Conservation (phyloP, 805 yeast genomes). For the Candida tammaniensis region DNA sequence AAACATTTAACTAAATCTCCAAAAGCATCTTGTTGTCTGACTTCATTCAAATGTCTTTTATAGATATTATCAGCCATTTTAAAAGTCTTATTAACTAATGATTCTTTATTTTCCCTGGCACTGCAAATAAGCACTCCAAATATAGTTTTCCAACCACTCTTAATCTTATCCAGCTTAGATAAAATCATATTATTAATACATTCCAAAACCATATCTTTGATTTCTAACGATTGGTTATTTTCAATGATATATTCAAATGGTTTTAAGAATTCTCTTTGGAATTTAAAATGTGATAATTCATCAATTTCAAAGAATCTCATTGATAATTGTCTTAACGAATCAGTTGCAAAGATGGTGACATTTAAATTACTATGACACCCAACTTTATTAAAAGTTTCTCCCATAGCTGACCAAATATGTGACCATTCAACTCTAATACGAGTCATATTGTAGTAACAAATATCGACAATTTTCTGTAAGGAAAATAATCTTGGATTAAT, state of each 20-base stretch:
- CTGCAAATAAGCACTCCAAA: slow-evolving; percentile 75
- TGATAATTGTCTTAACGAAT: slow-evolving; percentile 88
- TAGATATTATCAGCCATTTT: slow-evolving; percentile 61
- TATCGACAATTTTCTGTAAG: slow-evolving; percentile 92
- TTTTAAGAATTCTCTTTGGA: slow-evolving; percentile 88
- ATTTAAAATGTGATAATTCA: slow-evolving; percentile 91
- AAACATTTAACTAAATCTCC: slow-evolving; percentile 69
- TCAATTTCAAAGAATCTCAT: slow-evolving; percentile 91
- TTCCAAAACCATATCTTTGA: slow-evolving; percentile 85
- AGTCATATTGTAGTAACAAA: slow-evolving; percentile 95
- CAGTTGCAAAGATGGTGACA: slow-evolving; percentile 87
- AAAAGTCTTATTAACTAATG: slow-evolving; percentile 62
- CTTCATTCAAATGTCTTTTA: slow-evolving; percentile 57
- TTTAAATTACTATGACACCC: slow-evolving; percentile 76
- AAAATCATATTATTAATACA: slow-evolving; percentile 83
- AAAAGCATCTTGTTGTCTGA: slow-evolving; percentile 68
- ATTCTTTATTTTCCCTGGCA: slow-evolving; percentile 57
- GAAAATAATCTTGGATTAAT: slow-evolving; percentile 88
- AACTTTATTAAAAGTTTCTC: slow-evolving; percentile 79
- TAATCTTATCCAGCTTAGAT: slow-evolving; percentile 68
- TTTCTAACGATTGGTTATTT: slow-evolving; percentile 64
- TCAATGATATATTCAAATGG: slow-evolving; percentile 82
- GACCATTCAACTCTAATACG: slow-evolving; percentile 97
- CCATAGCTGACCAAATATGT: slow-evolving; percentile 91
- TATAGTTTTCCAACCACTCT: slow-evolving; percentile 94